Evolutionary conservation across 768 basidiomycete genomes (phyloP).

Genomic region (Tulasnella sp.): DNA sequence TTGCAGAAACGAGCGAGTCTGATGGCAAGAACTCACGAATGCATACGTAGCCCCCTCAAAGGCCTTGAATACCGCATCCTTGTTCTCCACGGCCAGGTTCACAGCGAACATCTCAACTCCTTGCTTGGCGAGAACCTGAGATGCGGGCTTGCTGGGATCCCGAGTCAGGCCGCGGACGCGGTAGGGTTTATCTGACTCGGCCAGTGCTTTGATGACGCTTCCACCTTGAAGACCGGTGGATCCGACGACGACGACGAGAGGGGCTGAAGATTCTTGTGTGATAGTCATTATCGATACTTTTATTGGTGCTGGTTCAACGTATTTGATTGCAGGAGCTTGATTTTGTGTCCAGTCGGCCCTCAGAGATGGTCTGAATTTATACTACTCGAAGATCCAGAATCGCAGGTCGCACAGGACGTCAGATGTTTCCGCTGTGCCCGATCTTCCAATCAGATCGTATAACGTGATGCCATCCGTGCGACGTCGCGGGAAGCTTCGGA

Average conservation of each 20-base stretch:
- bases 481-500: too few relatives aligned
- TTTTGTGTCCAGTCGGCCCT: too few relatives aligned
- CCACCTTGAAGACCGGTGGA: conserved; percentile 26
- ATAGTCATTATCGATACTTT: conserved; percentile 2
- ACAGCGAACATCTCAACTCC: conserved; percentile 16
- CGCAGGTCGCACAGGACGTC: too few relatives aligned
- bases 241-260: conserved; percentile 23
- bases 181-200: conserved; percentile 19
- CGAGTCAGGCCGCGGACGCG: conserved; percentile 21
- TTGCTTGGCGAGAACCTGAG: too few relatives aligned
- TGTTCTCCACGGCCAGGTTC: conserved; percentile 19
- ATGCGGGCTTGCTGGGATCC: conserved; percentile 20
- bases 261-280: neutral
- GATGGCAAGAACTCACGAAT: conserved; percentile 17
- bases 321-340: too few relatives aligned
- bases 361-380: too few relatives aligned
- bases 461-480: too few relatives aligned
- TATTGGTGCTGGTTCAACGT: too few relatives aligned
- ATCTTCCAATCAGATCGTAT: too few relatives aligned
- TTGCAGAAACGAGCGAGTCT: too few relatives aligned
- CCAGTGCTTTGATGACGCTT: conserved; percentile 21
- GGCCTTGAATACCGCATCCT: conserved; percentile 18
- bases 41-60: conserved; percentile 23
- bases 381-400: too few relatives aligned
- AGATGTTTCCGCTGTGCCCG: too few relatives aligned